Percentiles rank a stretch among this genome's conserved stretches.
These are phyloP conservation scores for Cordyceps javanica DNA, from an alignment of 2,329 filamentous ascomycete species.

Conservation along the genomic window DNA sequence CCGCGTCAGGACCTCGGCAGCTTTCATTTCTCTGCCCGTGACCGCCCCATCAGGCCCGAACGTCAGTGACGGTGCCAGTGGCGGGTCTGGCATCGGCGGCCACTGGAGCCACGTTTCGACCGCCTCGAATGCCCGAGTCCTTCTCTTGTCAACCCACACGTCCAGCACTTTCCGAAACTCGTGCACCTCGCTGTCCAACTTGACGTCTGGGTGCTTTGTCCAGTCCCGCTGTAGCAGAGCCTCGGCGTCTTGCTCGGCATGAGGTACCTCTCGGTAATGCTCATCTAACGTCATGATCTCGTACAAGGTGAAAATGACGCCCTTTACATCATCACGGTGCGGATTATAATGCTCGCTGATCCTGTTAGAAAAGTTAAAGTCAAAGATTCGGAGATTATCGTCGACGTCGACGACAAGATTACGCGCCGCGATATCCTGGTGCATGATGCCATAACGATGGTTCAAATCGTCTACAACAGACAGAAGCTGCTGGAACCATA, in stretches of 20 bases:
- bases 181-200: constrained; percentile 24
- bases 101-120: constrained; percentile 12
- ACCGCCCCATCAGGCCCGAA: no score
- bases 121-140: constrained; percentile 5
- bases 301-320: constrained; percentile 30
- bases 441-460: constrained; percentile 29
- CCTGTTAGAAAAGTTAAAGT: constrained; percentile 28
- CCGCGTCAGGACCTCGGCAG: no score
- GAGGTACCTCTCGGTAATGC: constrained; percentile 18
- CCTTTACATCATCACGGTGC: constrained; percentile 27
- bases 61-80: constrained; percentile 6
- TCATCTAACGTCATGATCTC: constrained; percentile 31
- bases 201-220: constrained; percentile 26
- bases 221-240: constrained; percentile 20
- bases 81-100: constrained; percentile 15
- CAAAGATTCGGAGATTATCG: constrained; percentile 30
- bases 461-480: constrained; percentile 33
- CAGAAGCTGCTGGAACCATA: constrained; percentile 32
- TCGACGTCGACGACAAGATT: constrained; percentile 31
- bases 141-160: constrained; percentile 20
- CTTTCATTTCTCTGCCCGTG: no score
- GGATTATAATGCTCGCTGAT: constrained; percentile 19
- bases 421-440: constrained; percentile 33
- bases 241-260: constrained; percentile 20
- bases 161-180: constrained; percentile 9